Base-by-base conservation (phyloP, 805 yeast species). In the Candida suzukii region DNA sequence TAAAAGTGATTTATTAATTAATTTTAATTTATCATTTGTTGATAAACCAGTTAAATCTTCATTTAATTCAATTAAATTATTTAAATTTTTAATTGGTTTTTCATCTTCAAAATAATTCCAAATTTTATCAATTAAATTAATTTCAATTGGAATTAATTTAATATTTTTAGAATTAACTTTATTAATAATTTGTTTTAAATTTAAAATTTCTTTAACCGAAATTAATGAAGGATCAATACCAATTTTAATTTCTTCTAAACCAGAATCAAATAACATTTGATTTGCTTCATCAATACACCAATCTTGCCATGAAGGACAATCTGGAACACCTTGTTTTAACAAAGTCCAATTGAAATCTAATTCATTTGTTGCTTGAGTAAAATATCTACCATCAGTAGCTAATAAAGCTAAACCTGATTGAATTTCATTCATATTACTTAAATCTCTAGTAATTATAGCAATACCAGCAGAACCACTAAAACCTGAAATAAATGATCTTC, bases 31-130 rank as follows among this genome's bases (percentile, higher is more conserved):
- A 2, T 73, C 67, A 32, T 62, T 54, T 30, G 77, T 73, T 2
- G 72, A 56, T 58, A 78, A 83, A 36, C 98, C 99, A 6, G 85
- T 66, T 57, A 58, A 82, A 46, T 76, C 65, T 3, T 61, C 53
- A 38, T 69, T 74, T 41, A 87, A 70, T 21, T 68, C 57, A 27
- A 70, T 58, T 37, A 90, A 67, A 3, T 70, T 67, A 35, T 70
- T 71, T 14, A 67, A 56, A 20, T 77, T 69, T 42, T 86, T 67
- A 11, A 51, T 54, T 20, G 97, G 96, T 8, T 67, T 51, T 19
- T n/a, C n/a, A n/a, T 70, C 70, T 63, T 87, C 91, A 54, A 75
- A 76, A 13, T 58, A 40, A 17, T 57, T 47, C 81, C 82, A 76
- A 36, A 76, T 73, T 25, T 54, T 53, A 46, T 68, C 76, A 20